Evolutionary conservation across 164 flowering plant genomes (phyloP).

Genomic region (Macadamia integrifolia): DNA sequence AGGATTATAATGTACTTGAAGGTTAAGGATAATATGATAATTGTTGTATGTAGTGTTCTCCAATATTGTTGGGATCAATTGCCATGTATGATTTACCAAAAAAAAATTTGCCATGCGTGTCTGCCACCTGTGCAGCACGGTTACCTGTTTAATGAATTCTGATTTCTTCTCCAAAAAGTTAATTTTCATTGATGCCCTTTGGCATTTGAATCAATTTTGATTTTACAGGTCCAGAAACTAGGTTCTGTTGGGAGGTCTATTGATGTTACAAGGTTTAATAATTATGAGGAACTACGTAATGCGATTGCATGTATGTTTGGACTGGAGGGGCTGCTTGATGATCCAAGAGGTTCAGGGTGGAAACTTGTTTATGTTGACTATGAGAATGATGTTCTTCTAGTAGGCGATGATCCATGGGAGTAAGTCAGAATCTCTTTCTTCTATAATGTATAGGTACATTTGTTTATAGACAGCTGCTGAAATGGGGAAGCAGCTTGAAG

Average conservation of each 20-base stretch:
- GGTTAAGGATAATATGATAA: no score
- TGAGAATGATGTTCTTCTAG: constrained; percentile 94
- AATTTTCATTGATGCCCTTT: neutral
- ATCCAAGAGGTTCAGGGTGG: constrained; percentile 76
- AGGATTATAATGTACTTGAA: no score
- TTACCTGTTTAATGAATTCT: neutral
- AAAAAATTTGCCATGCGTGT: no score
- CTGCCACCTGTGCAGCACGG: no score
- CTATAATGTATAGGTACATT: neutral
- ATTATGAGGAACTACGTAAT: constrained; percentile 65
- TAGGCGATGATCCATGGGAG: constrained; percentile 99
- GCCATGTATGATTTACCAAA: no score
- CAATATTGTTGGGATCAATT: no score
- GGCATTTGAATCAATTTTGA: constrained; percentile 4
- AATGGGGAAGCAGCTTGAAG: no score
- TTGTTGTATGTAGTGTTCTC: no score
- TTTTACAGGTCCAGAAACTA: constrained; percentile 79
- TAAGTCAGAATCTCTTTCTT: constrained; percentile 35
- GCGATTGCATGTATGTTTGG: constrained; percentile 95
- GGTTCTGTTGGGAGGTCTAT: constrained; percentile 99
- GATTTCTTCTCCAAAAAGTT: neutral
- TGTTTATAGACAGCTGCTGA: no score
- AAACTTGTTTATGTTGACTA: constrained; percentile 88
- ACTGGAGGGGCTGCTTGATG: constrained; percentile 75
- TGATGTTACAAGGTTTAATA: constrained; percentile 70